Evolutionary conservation across 495 filamentous ascomycete genomes (phyloP).

Genomic region (Terfezia claveryi): DNA sequence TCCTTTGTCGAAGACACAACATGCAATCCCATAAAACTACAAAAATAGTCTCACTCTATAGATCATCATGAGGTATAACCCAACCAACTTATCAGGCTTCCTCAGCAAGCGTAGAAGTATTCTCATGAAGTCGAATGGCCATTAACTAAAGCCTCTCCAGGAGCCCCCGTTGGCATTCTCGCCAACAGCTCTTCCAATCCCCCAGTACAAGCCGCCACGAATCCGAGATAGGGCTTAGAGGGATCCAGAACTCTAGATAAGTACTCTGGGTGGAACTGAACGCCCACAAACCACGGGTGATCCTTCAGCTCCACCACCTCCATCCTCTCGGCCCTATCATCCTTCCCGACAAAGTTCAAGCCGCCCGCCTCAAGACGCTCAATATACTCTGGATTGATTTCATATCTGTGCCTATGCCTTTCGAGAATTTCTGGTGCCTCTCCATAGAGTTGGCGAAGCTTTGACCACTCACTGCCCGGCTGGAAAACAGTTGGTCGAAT

Average conservation of each 20-base stretch:
- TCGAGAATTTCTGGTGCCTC: slow-evolving; percentile 33
- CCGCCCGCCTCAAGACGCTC: slow-evolving; percentile 34
- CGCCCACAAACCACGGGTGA: slow-evolving; percentile 78
- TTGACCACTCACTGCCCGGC: slow-evolving; percentile 53
- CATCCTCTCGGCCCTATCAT: slow-evolving; percentile 66
- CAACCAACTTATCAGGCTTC: no score
- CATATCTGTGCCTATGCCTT: slow-evolving; percentile 53
- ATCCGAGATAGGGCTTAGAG: slow-evolving; percentile 61
- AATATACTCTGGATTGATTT: slow-evolving; percentile 49
- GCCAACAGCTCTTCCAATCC: slow-evolving; percentile 9
- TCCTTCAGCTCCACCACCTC: slow-evolving; percentile 76
- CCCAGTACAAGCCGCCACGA: slow-evolving; percentile 55
- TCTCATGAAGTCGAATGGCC: no score
- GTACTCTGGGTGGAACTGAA: slow-evolving; percentile 81
- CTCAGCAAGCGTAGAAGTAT: no score
- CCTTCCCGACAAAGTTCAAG: slow-evolving; percentile 52
- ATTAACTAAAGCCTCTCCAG: no score
- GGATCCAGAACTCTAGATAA: slow-evolving; percentile 48
- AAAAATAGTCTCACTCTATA: no score
- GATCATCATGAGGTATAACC: no score
- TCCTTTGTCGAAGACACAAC: no score
- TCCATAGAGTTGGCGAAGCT: slow-evolving; percentile 54
- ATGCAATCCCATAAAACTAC: no score
- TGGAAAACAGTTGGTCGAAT: slow-evolving; percentile 56
- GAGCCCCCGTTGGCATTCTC: no score